Percentiles rank a stretch among this genome's conserved stretches.
phyloP scores from a whole-genome alignment of 2,329 filamentous ascomycete species.

The Truncatella angustata region DNA sequence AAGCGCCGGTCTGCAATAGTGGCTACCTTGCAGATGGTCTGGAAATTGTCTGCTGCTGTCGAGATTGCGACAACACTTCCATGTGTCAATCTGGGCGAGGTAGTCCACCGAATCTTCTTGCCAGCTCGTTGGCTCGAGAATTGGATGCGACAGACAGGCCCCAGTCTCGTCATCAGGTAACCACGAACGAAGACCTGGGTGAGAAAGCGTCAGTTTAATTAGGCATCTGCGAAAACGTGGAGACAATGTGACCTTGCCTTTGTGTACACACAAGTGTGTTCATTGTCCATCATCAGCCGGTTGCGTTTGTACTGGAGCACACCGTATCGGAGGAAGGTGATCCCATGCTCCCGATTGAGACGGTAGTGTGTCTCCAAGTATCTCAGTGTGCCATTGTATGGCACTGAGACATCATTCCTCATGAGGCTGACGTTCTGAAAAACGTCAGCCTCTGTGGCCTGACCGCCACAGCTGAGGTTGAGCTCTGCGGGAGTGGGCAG shows the following conservation, averaged over 20 bases:
- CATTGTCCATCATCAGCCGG: slow-evolving; percentile 56
- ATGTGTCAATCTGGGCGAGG: slow-evolving; percentile 49
- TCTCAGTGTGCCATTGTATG: slow-evolving; percentile 58
- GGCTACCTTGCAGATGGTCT: slow-evolving; percentile 65
- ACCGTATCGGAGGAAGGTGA: slow-evolving; percentile 67
- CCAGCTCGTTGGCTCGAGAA: slow-evolving; percentile 68
- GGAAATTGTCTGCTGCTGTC: slow-evolving; percentile 58
- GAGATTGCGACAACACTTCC: slow-evolving; percentile 55
- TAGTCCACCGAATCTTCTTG: slow-evolving; percentile 64
- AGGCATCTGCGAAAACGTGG: too few relatives aligned
- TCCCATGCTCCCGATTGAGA: slow-evolving; percentile 71
- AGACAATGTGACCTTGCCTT: slow-evolving; percentile 45
- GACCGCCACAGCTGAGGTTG: slow-evolving; percentile 28
- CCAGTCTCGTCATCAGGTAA: slow-evolving; percentile 60
- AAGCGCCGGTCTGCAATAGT: slow-evolving; percentile 69
- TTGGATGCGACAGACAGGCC: slow-evolving; percentile 64
- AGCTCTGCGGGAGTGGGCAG: slow-evolving; percentile 55
- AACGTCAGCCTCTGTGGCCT: slow-evolving; percentile 20
- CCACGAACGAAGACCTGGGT: slow-evolving; percentile 64
- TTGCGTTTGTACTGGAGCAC: slow-evolving; percentile 53
- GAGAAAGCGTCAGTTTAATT: background rate
- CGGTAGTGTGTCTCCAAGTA: slow-evolving; percentile 76
- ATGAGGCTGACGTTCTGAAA: slow-evolving; percentile 39
- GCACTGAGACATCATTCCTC: slow-evolving; percentile 51
- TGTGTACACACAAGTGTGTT: slow-evolving; percentile 65